These are phyloP conservation scores for Tetragonia tetragonoides DNA, from an alignment of 148 eudicot genomes.

Conservation along the genomic window DNA sequence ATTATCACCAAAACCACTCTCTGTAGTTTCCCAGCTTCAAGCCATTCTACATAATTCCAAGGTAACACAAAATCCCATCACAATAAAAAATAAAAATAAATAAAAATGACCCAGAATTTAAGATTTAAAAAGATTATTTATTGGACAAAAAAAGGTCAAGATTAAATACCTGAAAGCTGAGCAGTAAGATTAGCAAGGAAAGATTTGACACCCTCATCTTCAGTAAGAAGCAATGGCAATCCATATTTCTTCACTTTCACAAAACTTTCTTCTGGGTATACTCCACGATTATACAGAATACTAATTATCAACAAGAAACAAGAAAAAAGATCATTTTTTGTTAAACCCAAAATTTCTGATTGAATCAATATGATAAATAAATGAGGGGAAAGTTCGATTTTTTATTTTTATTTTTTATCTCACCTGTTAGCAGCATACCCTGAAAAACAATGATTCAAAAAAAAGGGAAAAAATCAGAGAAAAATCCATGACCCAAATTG, in stretches of 20 bases:
- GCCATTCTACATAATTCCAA: slow-evolving; percentile 63
- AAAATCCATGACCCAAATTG: background rate
- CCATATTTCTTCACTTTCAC: slow-evolving; percentile 90
- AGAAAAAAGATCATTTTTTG: background rate
- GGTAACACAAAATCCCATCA: background rate
- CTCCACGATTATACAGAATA: slow-evolving; percentile 87
- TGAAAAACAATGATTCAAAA: slow-evolving; percentile 25
- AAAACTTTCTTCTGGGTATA: slow-evolving; percentile 94
- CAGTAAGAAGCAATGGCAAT: slow-evolving; percentile 81
- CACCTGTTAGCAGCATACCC: slow-evolving; percentile 98
- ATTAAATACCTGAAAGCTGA: slow-evolving; percentile 66
- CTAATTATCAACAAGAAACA: slow-evolving; percentile 31
- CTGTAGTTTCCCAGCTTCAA: slow-evolving; percentile 90
- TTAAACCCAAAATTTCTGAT: background rate
- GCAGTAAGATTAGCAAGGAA: slow-evolving; percentile 75
- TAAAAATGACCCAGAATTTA: background rate
- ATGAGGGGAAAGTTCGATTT: background rate
- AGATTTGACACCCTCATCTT: slow-evolving; percentile 90
- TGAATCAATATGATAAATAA: background rate
- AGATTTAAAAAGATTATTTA: background rate
- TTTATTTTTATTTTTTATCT: background rate
- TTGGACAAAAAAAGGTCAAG: background rate
- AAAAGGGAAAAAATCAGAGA: background rate
- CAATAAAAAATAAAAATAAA: too few relatives aligned
- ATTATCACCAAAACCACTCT: slow-evolving; percentile 90